A percentile compares a stretch with the other conserved stretches of the same genome.
Conservation (phyloP, 75 land plant genomes). For the Cunninghamia lanceolata region DNA sequence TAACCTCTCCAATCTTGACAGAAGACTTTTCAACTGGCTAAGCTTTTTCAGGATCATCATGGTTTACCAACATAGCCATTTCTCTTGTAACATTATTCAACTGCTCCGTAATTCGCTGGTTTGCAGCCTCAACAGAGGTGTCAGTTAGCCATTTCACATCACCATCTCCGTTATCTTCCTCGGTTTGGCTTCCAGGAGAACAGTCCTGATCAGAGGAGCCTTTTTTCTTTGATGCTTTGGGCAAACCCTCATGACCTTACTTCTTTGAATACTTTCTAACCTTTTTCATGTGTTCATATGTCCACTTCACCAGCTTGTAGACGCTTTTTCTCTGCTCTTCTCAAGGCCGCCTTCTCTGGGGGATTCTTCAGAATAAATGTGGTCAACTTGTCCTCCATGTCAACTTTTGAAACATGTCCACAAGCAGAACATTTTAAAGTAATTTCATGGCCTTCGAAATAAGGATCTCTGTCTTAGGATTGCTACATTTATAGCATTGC, state of each 20-base stretch:
- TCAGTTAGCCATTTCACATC: slow-evolving; percentile 93
- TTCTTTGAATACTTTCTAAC: slow-evolving; percentile 61
- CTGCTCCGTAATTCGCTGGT: slow-evolving; percentile 75
- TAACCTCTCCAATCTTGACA: slow-evolving; percentile 12
- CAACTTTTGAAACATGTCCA: slow-evolving; percentile 25
- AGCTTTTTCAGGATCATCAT: slow-evolving; percentile 23
- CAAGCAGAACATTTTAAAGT: slow-evolving; percentile 91
- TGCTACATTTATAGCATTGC: slow-evolving; percentile 97
- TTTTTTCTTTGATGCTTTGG: slow-evolving; percentile 42
- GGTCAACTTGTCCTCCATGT: slow-evolving; percentile 50
- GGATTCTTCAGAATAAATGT: slow-evolving; percentile 91
- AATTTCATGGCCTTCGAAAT: slow-evolving; percentile 77
- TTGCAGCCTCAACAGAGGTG: slow-evolving; percentile 78
- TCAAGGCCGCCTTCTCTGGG: slow-evolving; percentile 73
- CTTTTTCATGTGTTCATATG: slow-evolving; percentile 85
- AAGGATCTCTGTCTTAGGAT: slow-evolving; percentile 89
- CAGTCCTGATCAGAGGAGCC: slow-evolving; percentile 62
- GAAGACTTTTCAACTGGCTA: slow-evolving; percentile 19
- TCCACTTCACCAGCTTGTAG: slow-evolving; percentile 88
- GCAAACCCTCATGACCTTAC: slow-evolving; percentile 20
- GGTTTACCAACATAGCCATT: slow-evolving; percentile 74
- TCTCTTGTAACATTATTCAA: slow-evolving; percentile 79
- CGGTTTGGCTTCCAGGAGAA: slow-evolving; percentile 65
- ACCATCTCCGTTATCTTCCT: slow-evolving; percentile 58
- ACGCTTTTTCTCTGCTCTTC: slow-evolving; percentile 89